These are phyloP conservation scores for Coccinonectria pachysandricola DNA, from an alignment of 2,329 filamentous ascomycete species.

Conservation along the genomic window DNA sequence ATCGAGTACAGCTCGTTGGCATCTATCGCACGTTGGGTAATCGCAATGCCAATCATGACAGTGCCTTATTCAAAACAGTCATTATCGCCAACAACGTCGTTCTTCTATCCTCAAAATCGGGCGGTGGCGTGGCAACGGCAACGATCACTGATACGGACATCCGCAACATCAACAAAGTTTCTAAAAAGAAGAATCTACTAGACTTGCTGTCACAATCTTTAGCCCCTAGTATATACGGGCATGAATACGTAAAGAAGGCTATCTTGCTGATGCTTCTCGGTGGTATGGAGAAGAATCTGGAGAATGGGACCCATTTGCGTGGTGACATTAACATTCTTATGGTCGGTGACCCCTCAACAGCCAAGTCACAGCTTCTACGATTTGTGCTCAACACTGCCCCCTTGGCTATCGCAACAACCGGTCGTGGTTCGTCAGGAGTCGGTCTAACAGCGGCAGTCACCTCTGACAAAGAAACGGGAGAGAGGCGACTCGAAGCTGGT, in stretches of 20 bases:
- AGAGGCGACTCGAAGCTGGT: constrained; percentile 87
- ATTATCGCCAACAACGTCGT: constrained; percentile 94
- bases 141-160: constrained; percentile 95
- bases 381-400: constrained; percentile 97
- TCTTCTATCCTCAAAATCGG: constrained; percentile 88
- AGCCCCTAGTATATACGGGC: constrained; percentile 92
- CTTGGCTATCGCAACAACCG: constrained; percentile 91
- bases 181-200: constrained; percentile 90
- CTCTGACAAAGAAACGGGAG: constrained; percentile 92
- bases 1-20: constrained; percentile 93
- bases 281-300: constrained; percentile 96
- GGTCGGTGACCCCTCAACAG: constrained; percentile 97
- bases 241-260: constrained; percentile 96
- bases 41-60: constrained; percentile 80
- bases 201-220: constrained; percentile 88
- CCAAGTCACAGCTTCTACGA: constrained; percentile 93
- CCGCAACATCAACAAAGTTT: constrained; percentile 94
- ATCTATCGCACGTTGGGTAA: constrained; percentile 92
- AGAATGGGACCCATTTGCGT: constrained; percentile 94
- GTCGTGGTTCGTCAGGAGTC: constrained; percentile 91
- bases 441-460: constrained; percentile 96
- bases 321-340: constrained; percentile 99
- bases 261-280: constrained; percentile 91
- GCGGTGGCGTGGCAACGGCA: constrained; percentile 83
- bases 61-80: constrained; percentile 87